These are phyloP conservation scores for Lyophyllum semitale DNA, from an alignment of 768 basidiomycete species.

Conservation along the genomic window DNA sequence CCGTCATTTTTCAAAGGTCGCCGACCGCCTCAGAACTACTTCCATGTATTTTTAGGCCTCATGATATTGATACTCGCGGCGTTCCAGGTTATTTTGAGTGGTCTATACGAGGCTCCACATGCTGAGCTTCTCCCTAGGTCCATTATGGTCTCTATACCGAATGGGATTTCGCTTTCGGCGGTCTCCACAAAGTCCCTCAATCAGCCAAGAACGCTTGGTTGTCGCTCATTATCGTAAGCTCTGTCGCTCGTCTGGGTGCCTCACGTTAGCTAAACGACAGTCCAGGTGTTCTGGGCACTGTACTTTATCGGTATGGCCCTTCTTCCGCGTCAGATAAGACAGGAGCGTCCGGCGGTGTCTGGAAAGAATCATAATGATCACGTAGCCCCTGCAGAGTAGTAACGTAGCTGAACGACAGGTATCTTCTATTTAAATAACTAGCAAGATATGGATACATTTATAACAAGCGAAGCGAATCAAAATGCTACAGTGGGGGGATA, in stretches of 20 bases:
- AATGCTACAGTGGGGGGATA: slow-evolving; percentile 19
- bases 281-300: slow-evolving; percentile 49
- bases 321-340: slow-evolving; percentile 46
- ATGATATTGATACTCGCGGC: slow-evolving; percentile 54
- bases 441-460: slow-evolving; percentile 23
- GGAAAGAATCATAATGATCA: slow-evolving; percentile 18
- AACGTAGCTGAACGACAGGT: not conserved
- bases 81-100: slow-evolving; percentile 39
- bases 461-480: not conserved
- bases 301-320: slow-evolving; percentile 43
- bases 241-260: not conserved
- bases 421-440: slow-evolving; percentile 8
- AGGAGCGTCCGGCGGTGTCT: slow-evolving; percentile 33
- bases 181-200: slow-evolving; percentile 35
- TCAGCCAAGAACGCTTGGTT: slow-evolving; percentile 48
- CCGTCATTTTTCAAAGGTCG: slow-evolving; percentile 34
- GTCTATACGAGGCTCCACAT: slow-evolving; percentile 1
- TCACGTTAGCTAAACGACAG: not conserved
- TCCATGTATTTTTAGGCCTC: slow-evolving; percentile 56
- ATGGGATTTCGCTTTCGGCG: slow-evolving; percentile 36
- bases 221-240: slow-evolving; percentile 42
- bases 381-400: not conserved
- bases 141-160: slow-evolving; percentile 52
- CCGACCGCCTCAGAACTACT: slow-evolving; percentile 55
- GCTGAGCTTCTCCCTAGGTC: slow-evolving; percentile 30